A percentile compares a stretch with the other conserved stretches of the same genome.
These are phyloP conservation scores for Crataegus laevigata DNA, from an alignment of 306 rosid genomes.

Conservation along the genomic window DNA sequence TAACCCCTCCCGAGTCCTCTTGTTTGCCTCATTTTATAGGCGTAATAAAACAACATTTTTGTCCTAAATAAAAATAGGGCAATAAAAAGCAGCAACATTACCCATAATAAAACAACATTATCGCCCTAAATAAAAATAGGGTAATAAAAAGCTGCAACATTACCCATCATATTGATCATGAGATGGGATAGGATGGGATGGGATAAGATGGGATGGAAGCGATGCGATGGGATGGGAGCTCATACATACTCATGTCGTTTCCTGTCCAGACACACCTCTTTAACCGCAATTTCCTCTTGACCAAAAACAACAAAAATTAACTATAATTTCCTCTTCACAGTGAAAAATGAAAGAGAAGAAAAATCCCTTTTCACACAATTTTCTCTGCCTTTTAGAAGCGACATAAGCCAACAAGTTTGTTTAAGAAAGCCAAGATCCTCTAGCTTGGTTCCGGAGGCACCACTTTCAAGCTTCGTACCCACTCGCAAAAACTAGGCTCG, in stretches of 20 bases:
- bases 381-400: neutral
- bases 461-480: slow-evolving; percentile 76
- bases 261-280: neutral
- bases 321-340: neutral
- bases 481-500: slow-evolving; percentile 90
- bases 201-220: neutral
- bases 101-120: too few species aligned
- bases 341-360: neutral
- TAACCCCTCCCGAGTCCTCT: too few species aligned
- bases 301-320: neutral
- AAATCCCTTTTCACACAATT: neutral
- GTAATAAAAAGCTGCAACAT: too few species aligned
- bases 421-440: neutral
- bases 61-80: too few species aligned
- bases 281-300: neutral
- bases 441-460: slow-evolving; percentile 89
- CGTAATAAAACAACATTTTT: too few species aligned
- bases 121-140: too few species aligned
- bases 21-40: too few species aligned
- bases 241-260: neutral
- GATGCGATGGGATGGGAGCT: neutral
- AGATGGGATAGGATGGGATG: too few species aligned
- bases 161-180: too few species aligned
- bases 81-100: too few species aligned
- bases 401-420: neutral